Evolutionary conservation across 2,329 filamentous ascomycete genomes (phyloP).

Genomic region (Xylogone sp.): DNA sequence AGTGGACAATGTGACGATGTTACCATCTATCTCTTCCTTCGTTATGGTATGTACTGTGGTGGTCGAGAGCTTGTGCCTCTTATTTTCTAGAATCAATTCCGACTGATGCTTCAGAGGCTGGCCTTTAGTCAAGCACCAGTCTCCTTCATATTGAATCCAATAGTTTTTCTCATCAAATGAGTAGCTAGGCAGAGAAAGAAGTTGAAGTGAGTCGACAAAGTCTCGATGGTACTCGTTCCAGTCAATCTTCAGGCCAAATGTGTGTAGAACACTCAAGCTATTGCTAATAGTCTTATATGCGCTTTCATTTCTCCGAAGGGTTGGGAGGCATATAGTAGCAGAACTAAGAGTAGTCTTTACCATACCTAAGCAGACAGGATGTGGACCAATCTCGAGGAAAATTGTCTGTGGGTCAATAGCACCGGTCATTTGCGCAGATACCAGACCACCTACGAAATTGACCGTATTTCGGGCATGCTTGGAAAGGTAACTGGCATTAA

Average conservation of each 20-base stretch:
- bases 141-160: constrained; percentile 60
- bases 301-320: constrained; percentile 58
- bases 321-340: constrained; percentile 51
- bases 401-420: constrained; percentile 57
- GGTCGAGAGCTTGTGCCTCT: constrained; percentile 48
- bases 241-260: constrained; percentile 55
- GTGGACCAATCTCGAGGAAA: constrained; percentile 72
- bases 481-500: constrained; percentile 60
- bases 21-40: constrained; percentile 47
- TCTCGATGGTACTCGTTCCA: constrained; percentile 66
- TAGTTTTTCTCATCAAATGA: constrained; percentile 69
- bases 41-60: constrained; percentile 53
- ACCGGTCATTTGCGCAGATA: constrained; percentile 53
- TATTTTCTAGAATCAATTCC: too few species aligned
- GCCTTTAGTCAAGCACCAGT: constrained; percentile 66
- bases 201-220: constrained; percentile 52
- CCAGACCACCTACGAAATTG: constrained; percentile 62
- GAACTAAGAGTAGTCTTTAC: constrained; percentile 60
- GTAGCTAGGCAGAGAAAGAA: constrained; percentile 66
- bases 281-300: constrained; percentile 60
- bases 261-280: constrained; percentile 55
- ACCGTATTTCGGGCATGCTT: constrained; percentile 65
- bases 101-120: constrained; percentile 28
- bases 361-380: constrained; percentile 66
- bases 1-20: constrained; percentile 46